Conservation (phyloP, 257 asterid species). For the Solanum chmielewskii region DNA sequence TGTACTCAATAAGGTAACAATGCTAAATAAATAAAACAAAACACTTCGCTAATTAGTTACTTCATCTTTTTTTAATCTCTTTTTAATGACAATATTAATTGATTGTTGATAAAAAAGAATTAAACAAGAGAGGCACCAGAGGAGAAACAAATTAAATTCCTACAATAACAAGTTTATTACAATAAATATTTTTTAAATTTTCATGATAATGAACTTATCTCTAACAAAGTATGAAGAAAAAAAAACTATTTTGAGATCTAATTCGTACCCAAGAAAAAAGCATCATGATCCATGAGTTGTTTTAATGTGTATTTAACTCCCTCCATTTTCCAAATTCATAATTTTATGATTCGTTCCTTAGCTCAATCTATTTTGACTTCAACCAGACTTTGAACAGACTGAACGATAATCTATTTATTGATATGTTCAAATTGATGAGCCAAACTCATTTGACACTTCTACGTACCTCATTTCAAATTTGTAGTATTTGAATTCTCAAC, state of each 20-base stretch:
- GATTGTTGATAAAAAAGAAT: background rate
- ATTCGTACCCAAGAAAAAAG: background rate
- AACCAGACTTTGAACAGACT: background rate
- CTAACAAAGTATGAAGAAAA: background rate
- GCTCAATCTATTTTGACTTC: background rate
- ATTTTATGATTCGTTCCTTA: background rate
- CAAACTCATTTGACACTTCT: background rate
- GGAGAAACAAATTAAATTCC: background rate
- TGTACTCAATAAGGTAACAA: too few species aligned
- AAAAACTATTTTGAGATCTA: background rate
- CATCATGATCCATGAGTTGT: background rate
- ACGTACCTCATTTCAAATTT: background rate
- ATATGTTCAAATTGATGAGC: background rate
- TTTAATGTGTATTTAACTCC: background rate
- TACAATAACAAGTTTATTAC: background rate
- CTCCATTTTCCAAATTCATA: background rate
- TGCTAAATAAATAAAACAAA: background rate
- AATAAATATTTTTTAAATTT: background rate
- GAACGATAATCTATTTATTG: background rate
- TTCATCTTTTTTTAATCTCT: background rate
- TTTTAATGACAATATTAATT: background rate
- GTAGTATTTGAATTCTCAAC: slow-evolving; percentile 30
- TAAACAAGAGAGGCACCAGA: background rate
- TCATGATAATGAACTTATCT: background rate
- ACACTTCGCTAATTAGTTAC: background rate